These are phyloP conservation scores for Artomyces pyxidatus DNA, from an alignment of 768 basidiomycete species.

Conservation along the genomic window DNA sequence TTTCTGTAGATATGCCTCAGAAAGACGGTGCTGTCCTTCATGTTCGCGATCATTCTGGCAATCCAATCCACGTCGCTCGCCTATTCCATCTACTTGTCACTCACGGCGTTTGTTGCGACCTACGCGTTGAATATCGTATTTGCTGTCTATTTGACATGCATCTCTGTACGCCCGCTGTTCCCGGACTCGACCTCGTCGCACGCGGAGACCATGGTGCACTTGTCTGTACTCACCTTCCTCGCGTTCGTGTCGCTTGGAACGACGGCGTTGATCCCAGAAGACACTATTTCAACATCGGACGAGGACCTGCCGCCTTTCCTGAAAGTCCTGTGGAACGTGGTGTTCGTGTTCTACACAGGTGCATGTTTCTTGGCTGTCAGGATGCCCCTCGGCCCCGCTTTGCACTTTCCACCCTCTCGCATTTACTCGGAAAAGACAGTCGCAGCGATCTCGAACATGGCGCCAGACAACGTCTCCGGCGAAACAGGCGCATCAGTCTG, in stretches of 20 bases:
- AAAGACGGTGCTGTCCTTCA: slow-evolving; percentile 42
- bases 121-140: slow-evolving; percentile 41
- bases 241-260: slow-evolving; percentile 37
- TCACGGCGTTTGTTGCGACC: slow-evolving; percentile 26
- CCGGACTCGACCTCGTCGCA: slow-evolving; percentile 32
- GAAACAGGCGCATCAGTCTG: slow-evolving; percentile 51
- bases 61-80: slow-evolving; percentile 50
- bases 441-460: slow-evolving; percentile 45
- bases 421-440: slow-evolving; percentile 73
- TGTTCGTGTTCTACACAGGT: slow-evolving; percentile 41
- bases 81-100: slow-evolving; percentile 34
- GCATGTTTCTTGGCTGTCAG: slow-evolving; percentile 35
- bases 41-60: slow-evolving; percentile 39
- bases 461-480: slow-evolving; percentile 71
- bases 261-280: slow-evolving; percentile 50
- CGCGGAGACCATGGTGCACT: slow-evolving; percentile 40
- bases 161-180: slow-evolving; percentile 44
- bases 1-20: slow-evolving; percentile 55
- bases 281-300: slow-evolving; percentile 24
- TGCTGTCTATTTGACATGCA: slow-evolving; percentile 48
- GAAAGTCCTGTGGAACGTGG: slow-evolving; percentile 41
- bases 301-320: slow-evolving; percentile 18
- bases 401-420: slow-evolving; percentile 61
- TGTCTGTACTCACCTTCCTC: slow-evolving; percentile 46
- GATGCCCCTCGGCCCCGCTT: slow-evolving; percentile 63